These are phyloP conservation scores for Ceratocystis diversiconidia DNA, from an alignment of 2,329 filamentous ascomycete species.

Conservation along the genomic window DNA sequence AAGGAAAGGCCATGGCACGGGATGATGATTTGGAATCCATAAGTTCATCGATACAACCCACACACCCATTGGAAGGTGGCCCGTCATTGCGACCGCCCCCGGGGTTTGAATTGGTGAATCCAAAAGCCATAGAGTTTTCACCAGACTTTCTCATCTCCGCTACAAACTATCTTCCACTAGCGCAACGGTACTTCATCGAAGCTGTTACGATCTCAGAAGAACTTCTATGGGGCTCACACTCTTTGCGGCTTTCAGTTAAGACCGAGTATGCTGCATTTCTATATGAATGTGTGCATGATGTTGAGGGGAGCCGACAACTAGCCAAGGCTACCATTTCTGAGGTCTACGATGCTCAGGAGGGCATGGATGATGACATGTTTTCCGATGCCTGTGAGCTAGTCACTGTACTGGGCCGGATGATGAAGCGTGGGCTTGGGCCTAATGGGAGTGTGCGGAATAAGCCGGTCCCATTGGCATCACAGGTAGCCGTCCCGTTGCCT, in stretches of 20 bases:
- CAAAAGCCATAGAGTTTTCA: constrained; percentile 24
- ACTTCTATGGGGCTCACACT: constrained; percentile 75
- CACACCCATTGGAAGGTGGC: constrained; percentile 41
- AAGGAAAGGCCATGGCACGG: constrained; percentile 29
- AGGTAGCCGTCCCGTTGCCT: constrained; percentile 22
- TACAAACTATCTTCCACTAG: constrained; percentile 68
- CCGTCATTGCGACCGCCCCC: constrained; percentile 41
- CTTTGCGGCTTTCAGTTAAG: constrained; percentile 74
- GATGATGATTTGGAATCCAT: constrained; percentile 32
- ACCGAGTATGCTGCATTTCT: constrained; percentile 87
- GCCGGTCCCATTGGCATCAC: constrained; percentile 18
- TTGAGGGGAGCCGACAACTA: constrained; percentile 57
- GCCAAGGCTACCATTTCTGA: constrained; percentile 76
- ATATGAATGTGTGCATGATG: constrained; percentile 82
- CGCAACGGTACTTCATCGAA: constrained; percentile 65
- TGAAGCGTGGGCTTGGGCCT: constrained; percentile 52
- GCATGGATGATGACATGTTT: constrained; percentile 92
- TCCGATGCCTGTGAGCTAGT: constrained; percentile 82
- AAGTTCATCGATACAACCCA: constrained; percentile 34
- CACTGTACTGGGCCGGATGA: constrained; percentile 73
- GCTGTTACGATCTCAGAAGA: constrained; percentile 60
- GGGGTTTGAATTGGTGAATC: constrained; percentile 33
- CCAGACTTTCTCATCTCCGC: constrained; percentile 59
- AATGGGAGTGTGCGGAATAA: constrained; percentile 25
- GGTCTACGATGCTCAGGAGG: constrained; percentile 80